A percentile compares a stretch with the other conserved stretches of the same genome.
Conservation (phyloP, 1,284 basidiomycete genomes). For the Tremellales sp. region DNA sequence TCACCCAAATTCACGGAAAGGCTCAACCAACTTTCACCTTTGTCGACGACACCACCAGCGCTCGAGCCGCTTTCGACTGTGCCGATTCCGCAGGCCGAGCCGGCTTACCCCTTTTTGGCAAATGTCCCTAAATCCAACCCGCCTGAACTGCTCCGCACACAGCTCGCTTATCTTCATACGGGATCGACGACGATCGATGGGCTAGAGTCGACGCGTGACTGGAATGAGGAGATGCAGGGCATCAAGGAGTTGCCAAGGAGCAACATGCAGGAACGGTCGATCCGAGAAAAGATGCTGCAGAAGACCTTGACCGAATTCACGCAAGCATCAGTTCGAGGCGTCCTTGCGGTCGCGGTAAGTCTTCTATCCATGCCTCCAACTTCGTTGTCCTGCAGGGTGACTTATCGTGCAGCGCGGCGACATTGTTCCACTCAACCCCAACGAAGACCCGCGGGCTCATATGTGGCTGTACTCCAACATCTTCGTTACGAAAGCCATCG, state of each 20-base stretch:
- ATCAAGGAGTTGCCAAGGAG: conserved; percentile 54
- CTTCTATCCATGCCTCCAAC: no score
- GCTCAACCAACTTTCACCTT: conserved; percentile 38
- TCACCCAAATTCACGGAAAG: conserved; percentile 48
- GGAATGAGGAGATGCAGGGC: conserved; percentile 59
- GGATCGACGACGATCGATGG: conserved; percentile 53
- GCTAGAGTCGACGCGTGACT: conserved; percentile 55
- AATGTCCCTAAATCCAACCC: conserved; percentile 29
- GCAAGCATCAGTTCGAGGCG: conserved; percentile 52
- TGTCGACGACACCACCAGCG: conserved; percentile 29
- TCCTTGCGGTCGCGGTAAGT: conserved; percentile 51
- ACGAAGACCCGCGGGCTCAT: conserved; percentile 53
- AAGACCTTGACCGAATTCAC: conserved; percentile 56
- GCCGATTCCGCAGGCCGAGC: conserved; percentile 53
- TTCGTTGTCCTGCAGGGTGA: background rate
- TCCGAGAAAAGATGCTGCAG: conserved; percentile 55
- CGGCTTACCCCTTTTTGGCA: conserved; percentile 55
- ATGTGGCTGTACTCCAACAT: conserved; percentile 58
- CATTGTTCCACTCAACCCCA: conserved; percentile 55
- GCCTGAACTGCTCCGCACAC: conserved; percentile 54
- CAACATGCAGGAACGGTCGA: conserved; percentile 53
- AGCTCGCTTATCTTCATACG: conserved; percentile 56
- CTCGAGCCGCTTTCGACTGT: conserved; percentile 49
- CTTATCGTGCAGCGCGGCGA: conserved; percentile 45
- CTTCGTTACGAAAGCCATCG: conserved; percentile 57